Evolutionary conservation across 345 rosid species (phyloP), one percentile per base, ranked within the genome.

Genomic region (Clarkia xantiana): DNA sequence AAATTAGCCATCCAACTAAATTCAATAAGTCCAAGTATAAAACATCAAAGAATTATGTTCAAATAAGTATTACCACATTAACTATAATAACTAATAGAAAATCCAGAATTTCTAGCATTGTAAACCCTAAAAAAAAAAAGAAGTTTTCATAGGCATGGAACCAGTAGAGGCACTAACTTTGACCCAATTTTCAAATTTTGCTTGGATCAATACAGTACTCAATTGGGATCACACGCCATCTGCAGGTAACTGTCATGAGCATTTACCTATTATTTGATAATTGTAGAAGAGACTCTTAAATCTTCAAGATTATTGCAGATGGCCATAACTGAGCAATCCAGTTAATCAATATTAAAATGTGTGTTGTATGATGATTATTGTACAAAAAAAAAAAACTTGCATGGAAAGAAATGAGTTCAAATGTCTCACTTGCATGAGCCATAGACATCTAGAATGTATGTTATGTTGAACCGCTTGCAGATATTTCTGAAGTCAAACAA

Each of bases 391-490:
- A n/a, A n/a, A n/a, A n/a, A n/a, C n/a, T n/a, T n/a, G n/a, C n/a
- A n/a, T 2, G 13, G 34, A 36, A 8, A 40, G 13, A 52, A 46
- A 58, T 44, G 64, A 54, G 18, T 59, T 45, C 40, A 51, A 42
- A 11, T 18, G 40, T 70, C 98, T 86, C 79, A 91, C 98, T 93
- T 93, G 99, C 96, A 87, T n/a, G 99, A 93, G 78, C 87, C 99
- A 49, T 93, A 93, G 67, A 93, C 86, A 74, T 93, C 99, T 43
- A 96, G 97, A 70, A 93, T 87, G 68, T 93, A 96, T 2, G 99
- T 87, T 58, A 87, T 74, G 64, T 93, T 95, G 70, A 80, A 93
- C 52, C 94, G 87, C 41, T 96, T 91, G 82, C 80, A 81, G 25
- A 46, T 38, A 56, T 72, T 61, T 52, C 49, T 2, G 10, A 47